Evolutionary conservation across 352 stramenopile species (phyloP).

Genomic region (Phytophthora cactorum): DNA sequence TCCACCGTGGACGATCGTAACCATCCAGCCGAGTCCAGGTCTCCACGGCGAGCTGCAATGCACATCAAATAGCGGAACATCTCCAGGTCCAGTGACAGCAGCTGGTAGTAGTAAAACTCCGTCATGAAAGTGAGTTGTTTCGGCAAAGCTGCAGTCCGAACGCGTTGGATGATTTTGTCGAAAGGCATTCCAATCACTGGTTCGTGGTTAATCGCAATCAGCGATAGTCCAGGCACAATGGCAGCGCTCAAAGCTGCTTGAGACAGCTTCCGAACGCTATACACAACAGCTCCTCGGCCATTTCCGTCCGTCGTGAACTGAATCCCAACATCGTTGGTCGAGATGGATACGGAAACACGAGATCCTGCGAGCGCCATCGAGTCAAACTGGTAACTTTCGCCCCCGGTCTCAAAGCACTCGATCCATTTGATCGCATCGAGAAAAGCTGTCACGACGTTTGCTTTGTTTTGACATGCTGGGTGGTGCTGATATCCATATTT

Average conservation of each 20-base stretch:
- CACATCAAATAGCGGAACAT: conserved; percentile 87
- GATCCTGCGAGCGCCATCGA: conserved; percentile 57
- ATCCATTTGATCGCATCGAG: conserved; percentile 84
- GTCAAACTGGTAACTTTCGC: conserved; percentile 48
- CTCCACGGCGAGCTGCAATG: conserved; percentile 68
- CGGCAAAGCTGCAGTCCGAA: conserved; percentile 68
- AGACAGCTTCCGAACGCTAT: conserved; percentile 79
- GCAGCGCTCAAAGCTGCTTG: conserved; percentile 78
- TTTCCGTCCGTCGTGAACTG: conserved; percentile 85
- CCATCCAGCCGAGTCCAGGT: conserved; percentile 73
- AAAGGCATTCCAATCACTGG: conserved; percentile 83
- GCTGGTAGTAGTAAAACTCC: conserved; percentile 88
- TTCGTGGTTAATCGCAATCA: conserved; percentile 87
- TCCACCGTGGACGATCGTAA: conserved; percentile 59
- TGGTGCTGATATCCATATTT: conserved; percentile 71
- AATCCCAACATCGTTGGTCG: conserved; percentile 83
- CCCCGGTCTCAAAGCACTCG: conserved; percentile 55
- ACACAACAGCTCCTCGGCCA: conserved; percentile 75
- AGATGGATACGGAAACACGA: conserved; percentile 78
- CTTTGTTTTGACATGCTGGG: conserved; percentile 76
- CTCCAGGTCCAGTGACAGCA: conserved; percentile 73
- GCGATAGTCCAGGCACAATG: conserved; percentile 71
- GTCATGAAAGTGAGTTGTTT: conserved; percentile 87
- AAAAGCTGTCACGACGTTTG: conserved; percentile 62
- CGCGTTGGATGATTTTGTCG: conserved; percentile 68